These are phyloP conservation scores for Aspergillus arachidicola DNA, from an alignment of 2,329 filamentous ascomycete species.

Conservation along the genomic window DNA sequence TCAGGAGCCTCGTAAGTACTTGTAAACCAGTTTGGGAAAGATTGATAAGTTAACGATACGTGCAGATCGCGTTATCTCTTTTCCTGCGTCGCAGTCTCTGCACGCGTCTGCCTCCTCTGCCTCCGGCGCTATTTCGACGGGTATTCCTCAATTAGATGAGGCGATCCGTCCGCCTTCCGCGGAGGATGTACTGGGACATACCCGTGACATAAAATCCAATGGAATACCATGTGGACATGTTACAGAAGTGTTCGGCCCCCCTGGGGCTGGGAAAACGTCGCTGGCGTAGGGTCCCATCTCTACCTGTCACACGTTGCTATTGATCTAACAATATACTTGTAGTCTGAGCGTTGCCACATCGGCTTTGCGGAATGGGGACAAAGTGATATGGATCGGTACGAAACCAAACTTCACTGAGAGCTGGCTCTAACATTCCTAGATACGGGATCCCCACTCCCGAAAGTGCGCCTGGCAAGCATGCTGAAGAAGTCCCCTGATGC, in stretches of 20 bases:
- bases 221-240: conserved; percentile 77
- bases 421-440: conserved; percentile 39
- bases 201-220: conserved; percentile 31
- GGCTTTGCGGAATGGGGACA: conserved; percentile 61
- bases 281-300: conserved; percentile 63
- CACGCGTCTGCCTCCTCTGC: conserved; percentile 28
- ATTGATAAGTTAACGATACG: conserved; percentile 5
- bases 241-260: conserved; percentile 85
- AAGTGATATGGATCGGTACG: conserved; percentile 82
- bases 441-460: conserved; percentile 53
- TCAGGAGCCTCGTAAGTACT: conserved; percentile 32
- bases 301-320: conserved; percentile 12
- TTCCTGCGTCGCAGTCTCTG: conserved; percentile 41
- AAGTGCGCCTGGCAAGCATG: conserved; percentile 52
- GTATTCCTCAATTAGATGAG: conserved; percentile 52
- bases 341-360: conserved; percentile 72
- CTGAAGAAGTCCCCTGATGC: conserved; percentile 29
- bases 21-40: background rate
- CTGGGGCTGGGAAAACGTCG: conserved; percentile 81
- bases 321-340: conserved; percentile 22
- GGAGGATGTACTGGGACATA: conserved; percentile 18
- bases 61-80: conserved; percentile 35
- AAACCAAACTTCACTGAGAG: conserved; percentile 23
- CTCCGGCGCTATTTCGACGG: conserved; percentile 41
- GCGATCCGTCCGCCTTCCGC: conserved; percentile 21